A percentile compares a stretch with the other conserved stretches of the same genome.
Conservation (phyloP, 164 flowering plant species). For the Santalum album region DNA sequence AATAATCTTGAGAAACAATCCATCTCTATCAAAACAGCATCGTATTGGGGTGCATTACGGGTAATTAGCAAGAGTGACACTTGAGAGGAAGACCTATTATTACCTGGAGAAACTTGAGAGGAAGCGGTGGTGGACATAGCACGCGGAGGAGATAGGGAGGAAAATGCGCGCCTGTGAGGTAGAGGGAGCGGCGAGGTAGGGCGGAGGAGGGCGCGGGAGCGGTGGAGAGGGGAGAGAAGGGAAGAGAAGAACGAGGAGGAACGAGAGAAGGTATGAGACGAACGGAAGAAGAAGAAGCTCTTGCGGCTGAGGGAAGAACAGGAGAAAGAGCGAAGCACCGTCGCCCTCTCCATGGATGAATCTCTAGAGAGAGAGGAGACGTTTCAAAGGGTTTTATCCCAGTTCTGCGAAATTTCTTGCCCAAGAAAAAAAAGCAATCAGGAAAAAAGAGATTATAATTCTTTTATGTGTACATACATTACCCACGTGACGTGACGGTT, state of each 20-base stretch:
- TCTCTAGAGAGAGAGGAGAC: too few species aligned
- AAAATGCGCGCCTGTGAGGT: slow-evolving; percentile 27
- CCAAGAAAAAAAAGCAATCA: too few species aligned
- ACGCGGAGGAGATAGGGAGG: slow-evolving; percentile 41
- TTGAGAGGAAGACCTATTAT: background rate
- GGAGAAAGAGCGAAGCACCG: slow-evolving; percentile 43
- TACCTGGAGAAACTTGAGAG: slow-evolving; percentile 40
- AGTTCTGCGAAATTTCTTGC: too few species aligned
- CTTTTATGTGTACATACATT: too few species aligned
- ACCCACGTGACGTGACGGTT: too few species aligned
- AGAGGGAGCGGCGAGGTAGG: slow-evolving; percentile 8
- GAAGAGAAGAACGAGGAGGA: slow-evolving; percentile 2
- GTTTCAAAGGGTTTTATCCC: too few species aligned
- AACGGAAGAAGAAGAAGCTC: slow-evolving; percentile 34
- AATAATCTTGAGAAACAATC: too few species aligned
- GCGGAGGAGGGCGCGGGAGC: slow-evolving; percentile 16
- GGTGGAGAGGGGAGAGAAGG: slow-evolving; percentile 9
- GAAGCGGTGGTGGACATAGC: slow-evolving; percentile 47
- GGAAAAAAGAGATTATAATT: too few species aligned
- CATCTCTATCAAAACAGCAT: too few species aligned
- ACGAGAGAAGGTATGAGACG: slow-evolving; percentile 12
- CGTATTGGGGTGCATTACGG: too few species aligned
- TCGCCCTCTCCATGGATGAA: slow-evolving; percentile 48
- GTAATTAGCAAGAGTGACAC: too few species aligned
- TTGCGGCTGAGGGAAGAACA: slow-evolving; percentile 26